Conservation (phyloP, 345 rosid genomes). For the Durio zibethinus region DNA sequence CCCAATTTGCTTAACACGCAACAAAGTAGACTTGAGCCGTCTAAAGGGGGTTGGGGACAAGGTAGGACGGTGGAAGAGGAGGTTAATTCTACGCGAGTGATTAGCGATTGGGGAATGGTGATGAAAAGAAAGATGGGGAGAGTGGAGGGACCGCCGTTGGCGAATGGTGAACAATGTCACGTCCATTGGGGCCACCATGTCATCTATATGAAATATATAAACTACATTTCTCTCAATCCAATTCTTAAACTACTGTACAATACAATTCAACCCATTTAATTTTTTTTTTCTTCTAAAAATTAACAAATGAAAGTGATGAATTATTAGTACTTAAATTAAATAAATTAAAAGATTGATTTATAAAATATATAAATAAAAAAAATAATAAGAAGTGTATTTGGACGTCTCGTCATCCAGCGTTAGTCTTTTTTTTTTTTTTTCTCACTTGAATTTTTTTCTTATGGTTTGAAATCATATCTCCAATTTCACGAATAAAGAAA, state of each 20-base stretch:
- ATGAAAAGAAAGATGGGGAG: neutral
- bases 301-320: no score
- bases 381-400: neutral
- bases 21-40: no score
- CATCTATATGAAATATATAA: conserved; percentile 6
- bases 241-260: no score
- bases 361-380: no score
- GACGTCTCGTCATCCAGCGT: conserved; percentile 19
- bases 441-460: neutral
- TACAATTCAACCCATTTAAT: no score
- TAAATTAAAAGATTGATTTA: no score
- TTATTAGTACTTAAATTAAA: no score
- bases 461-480: neutral
- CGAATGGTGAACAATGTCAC: conserved; percentile 24
- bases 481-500: neutral
- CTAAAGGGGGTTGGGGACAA: no score
- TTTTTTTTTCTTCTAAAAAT: no score
- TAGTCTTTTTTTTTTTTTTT: neutral
- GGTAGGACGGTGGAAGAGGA: no score
- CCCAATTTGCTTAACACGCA: neutral
- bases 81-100: neutral
- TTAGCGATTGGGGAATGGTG: neutral
- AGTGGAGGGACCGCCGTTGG: conserved; percentile 34
- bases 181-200: conserved; percentile 35
- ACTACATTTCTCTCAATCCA: neutral